These are phyloP conservation scores for Candida tropicalis DNA, from an alignment of 1,139 yeast species.

Conservation along the genomic window DNA sequence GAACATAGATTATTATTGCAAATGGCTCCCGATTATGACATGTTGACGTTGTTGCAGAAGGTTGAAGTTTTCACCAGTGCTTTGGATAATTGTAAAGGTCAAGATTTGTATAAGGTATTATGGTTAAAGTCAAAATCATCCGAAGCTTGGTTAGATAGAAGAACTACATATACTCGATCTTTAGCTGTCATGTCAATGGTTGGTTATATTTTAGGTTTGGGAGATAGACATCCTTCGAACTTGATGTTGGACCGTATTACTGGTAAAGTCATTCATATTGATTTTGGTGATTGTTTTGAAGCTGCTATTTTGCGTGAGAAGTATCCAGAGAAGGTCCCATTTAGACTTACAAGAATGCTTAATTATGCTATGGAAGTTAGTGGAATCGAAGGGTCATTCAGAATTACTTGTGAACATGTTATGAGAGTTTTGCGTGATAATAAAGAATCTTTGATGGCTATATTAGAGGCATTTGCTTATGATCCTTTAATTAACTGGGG, in stretches of 20 bases:
- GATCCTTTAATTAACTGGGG: slow-evolving; percentile 99
- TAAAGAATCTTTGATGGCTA: slow-evolving; percentile 96
- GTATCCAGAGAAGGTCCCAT: slow-evolving; percentile 98
- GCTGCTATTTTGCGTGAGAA: slow-evolving; percentile 96
- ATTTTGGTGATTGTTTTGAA: slow-evolving; percentile 98
- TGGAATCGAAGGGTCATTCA: slow-evolving; percentile 96
- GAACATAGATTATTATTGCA: slow-evolving; percentile 96
- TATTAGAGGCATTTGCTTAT: slow-evolving; percentile 96
- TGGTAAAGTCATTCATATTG: slow-evolving; percentile 95
- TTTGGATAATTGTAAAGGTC: slow-evolving; percentile 92
- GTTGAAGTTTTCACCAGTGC: slow-evolving; percentile 97
- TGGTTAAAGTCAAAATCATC: slow-evolving; percentile 97
- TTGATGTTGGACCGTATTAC: slow-evolving; percentile 92
- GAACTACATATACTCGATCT: slow-evolving; percentile 94
- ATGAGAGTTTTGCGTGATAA: slow-evolving; percentile 93
- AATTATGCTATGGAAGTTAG: slow-evolving; percentile 99
- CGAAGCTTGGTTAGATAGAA: slow-evolving; percentile 96
- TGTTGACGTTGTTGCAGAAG: slow-evolving; percentile 82
- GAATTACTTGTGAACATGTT: slow-evolving; percentile 96
- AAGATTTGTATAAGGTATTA: slow-evolving; percentile 89
- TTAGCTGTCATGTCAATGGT: slow-evolving; percentile 99
- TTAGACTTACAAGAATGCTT: slow-evolving; percentile 93
- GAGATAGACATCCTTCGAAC: slow-evolving; percentile 97
- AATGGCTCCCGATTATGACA: slow-evolving; percentile 98
- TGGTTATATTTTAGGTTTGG: slow-evolving; percentile 93